These are phyloP conservation scores for Tuber indicum DNA, from an alignment of 495 filamentous ascomycete species.

Conservation along the genomic window DNA sequence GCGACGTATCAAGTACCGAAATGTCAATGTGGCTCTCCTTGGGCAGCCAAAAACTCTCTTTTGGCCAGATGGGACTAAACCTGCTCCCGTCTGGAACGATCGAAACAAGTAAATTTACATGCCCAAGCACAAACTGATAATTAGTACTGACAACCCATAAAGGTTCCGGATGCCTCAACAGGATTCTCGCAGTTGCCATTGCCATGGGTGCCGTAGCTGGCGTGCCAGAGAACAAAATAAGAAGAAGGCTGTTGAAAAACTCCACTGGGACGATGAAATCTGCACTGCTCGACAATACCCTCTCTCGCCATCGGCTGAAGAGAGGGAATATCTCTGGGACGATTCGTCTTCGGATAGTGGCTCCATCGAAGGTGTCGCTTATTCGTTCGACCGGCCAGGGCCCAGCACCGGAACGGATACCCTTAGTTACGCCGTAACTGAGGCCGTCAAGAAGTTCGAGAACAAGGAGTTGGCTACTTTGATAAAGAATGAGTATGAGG, in stretches of 20 bases:
- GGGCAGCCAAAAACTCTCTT: slow-evolving; percentile 15
- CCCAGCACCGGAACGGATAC: slow-evolving; percentile 28
- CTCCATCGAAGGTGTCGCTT: slow-evolving; percentile 29
- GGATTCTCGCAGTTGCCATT: slow-evolving; percentile 23
- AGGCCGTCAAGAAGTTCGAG: slow-evolving; percentile 41
- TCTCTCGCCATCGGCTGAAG: slow-evolving; percentile 25
- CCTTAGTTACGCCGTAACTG: slow-evolving; percentile 33
- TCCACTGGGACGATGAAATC: slow-evolving; percentile 27
- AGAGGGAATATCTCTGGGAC: slow-evolving; percentile 29
- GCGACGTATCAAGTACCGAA: slow-evolving; percentile 41
- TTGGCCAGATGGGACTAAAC: slow-evolving; percentile 11
- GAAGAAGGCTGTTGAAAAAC: slow-evolving; percentile 24
- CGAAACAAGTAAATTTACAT: slow-evolving; percentile 31
- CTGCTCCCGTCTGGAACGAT: slow-evolving; percentile 27
- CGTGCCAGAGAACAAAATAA: slow-evolving; percentile 17
- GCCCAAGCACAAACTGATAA: background rate
- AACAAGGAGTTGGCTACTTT: slow-evolving; percentile 37
- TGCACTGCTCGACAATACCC: slow-evolving; percentile 22
- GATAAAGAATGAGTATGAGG: slow-evolving; percentile 40
- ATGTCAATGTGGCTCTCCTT: slow-evolving; percentile 35
- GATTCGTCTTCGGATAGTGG: slow-evolving; percentile 31
- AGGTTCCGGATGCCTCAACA: slow-evolving; percentile 34
- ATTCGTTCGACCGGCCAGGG: slow-evolving; percentile 32
- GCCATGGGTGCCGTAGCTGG: slow-evolving; percentile 15
- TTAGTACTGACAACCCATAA: slow-evolving; percentile 22